phyloP scores from a whole-genome alignment of 1,139 yeast genomes.

The Candida dubliniensis region DNA sequence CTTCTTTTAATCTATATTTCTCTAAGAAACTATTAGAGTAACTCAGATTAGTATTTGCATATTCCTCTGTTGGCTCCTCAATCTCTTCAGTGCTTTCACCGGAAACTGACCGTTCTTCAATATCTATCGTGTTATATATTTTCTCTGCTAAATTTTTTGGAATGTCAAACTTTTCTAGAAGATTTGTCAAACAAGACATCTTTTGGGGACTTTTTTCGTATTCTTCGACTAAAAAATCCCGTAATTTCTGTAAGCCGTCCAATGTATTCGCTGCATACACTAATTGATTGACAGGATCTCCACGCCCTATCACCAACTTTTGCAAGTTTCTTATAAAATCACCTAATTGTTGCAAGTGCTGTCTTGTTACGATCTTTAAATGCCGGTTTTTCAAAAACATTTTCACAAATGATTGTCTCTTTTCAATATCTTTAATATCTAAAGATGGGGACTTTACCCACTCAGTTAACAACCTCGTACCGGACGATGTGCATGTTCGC shows the following conservation, averaged over 20 bases:
- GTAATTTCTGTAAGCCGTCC: constrained; percentile 25
- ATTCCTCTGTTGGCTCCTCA: neutral
- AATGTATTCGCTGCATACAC: constrained; percentile 36
- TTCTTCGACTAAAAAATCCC: constrained; percentile 21
- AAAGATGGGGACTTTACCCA: constrained; percentile 86
- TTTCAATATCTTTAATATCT: constrained; percentile 51
- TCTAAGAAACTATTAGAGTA: constrained; percentile 19
- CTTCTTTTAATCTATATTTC: constrained; percentile 18
- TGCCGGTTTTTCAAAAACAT: constrained; percentile 45
- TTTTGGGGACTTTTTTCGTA: constrained; percentile 13
- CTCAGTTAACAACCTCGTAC: constrained; percentile 70
- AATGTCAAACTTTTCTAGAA: constrained; percentile 27
- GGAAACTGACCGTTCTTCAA: constrained; percentile 13
- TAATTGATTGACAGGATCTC: constrained; percentile 34
- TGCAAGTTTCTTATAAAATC: constrained; percentile 43
- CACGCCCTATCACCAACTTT: constrained; percentile 36
- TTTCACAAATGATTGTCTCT: constrained; percentile 64
- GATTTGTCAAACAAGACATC: constrained; percentile 16
- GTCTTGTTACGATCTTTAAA: constrained; percentile 30
- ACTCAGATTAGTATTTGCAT: neutral
- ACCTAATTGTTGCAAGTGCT: constrained; percentile 29
- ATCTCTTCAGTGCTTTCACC: constrained; percentile 15
- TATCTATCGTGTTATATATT: constrained; percentile 28
- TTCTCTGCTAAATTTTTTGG: constrained; percentile 30
- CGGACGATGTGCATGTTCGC: constrained; percentile 77